Base-by-base conservation (phyloP, 2,329 filamentous ascomycete genomes). In the Penicillium aurantiogriseum region DNA sequence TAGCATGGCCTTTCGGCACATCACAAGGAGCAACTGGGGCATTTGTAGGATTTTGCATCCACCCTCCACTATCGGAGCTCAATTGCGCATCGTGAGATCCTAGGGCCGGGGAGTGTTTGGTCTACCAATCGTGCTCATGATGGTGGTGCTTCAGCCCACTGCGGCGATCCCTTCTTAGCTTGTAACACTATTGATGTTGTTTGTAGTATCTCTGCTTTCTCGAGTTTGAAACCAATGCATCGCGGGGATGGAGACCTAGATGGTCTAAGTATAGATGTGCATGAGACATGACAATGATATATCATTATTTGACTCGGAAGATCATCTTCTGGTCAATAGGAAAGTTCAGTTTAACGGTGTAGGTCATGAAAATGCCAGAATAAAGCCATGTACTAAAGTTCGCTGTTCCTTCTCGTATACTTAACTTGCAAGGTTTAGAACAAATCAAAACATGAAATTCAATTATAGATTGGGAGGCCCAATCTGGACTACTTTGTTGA, bases 401-500 rank as follows among this genome's bases (percentile, higher is more conserved):
- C 5, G 5, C 19, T 23, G 5, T 43, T 21, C 6, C 6, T 11
- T 9, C 8, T 42, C 4, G 7, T 21, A 19, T 11, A 11, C 23
- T 10, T 5, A 36, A 52, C 6, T 5, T 7, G 3, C n/a, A 36
- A 9, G 21, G 25, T 10, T 27, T 13, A 46, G 15, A 38, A 36
- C 44, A 50, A 27, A 13, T 17, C 17, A n/a, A 40, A 42, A 38
- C 25, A 35, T 31, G 23, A 50, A 15, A 45, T 51, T 56, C 33
- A 27, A 40, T 15, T 44, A 17, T 43, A 46, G 25, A 23, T 33
- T 11, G 8, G 29, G 49, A 35, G n/a, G 11, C 7, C 11, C n/a
- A 38, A n/a, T 29, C n/a, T 50, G 36, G 29, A 42, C 46, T 55
- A 55, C 52, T 53, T 53, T 25, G n/a, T 50, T 51, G 29, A n/a